Evolutionary conservation across 1,139 yeast genomes (phyloP).

Genomic region (Zygotorulaspora mrakii): DNA sequence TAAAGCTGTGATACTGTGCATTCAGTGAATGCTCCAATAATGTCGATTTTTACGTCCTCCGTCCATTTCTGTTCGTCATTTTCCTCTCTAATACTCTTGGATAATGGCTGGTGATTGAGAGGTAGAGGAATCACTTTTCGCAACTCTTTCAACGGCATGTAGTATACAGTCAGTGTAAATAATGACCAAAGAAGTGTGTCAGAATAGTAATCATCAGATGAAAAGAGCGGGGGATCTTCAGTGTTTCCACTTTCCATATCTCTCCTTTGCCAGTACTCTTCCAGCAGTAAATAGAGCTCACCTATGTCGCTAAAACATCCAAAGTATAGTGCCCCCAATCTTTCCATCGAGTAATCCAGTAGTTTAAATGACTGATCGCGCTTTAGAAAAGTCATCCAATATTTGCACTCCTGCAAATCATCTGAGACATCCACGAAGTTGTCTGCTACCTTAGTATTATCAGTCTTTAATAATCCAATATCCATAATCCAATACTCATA

Average conservation of each 20-base stretch:
- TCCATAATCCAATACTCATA: slow-evolving; percentile 33
- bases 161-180: slow-evolving; percentile 29
- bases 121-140: slow-evolving; percentile 13
- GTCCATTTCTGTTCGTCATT: neutral
- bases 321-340: slow-evolving; percentile 33
- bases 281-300: slow-evolving; percentile 30
- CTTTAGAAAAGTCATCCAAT: slow-evolving; percentile 18
- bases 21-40: slow-evolving; percentile 18
- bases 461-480: slow-evolving; percentile 26
- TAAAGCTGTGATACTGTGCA: slow-evolving; percentile 21
- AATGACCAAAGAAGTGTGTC: slow-evolving; percentile 33
- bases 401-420: slow-evolving; percentile 13
- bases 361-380: slow-evolving; percentile 26
- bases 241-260: slow-evolving; percentile 7
- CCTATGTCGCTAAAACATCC: slow-evolving; percentile 33
- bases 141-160: slow-evolving; percentile 25
- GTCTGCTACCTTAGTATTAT: slow-evolving; percentile 4
- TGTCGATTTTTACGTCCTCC: neutral
- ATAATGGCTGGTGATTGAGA: neutral
- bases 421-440: slow-evolving; percentile 10
- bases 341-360: slow-evolving; percentile 33
- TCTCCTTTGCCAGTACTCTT: slow-evolving; percentile 27
- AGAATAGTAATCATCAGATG: slow-evolving; percentile 27
- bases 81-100: no score
- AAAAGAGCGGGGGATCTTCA: slow-evolving; percentile 4